Evolutionary conservation across 1,284 basidiomycete species (phyloP), one percentile per base, ranked within the genome.

Genomic region (Trametes hirsuta): DNA sequence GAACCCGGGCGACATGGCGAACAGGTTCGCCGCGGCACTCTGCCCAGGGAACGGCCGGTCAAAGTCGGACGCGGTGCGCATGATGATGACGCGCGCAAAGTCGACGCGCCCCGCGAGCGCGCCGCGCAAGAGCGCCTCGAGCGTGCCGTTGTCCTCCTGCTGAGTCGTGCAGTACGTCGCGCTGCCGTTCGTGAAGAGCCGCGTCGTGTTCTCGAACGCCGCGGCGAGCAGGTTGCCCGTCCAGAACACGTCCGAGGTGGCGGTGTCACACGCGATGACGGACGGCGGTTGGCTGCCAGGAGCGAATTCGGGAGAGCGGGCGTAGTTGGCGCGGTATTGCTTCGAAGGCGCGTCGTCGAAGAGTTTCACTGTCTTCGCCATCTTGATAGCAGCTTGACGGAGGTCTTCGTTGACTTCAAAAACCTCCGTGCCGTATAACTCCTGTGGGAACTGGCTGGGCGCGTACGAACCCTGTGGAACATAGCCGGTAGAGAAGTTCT

Each of bases 101-200:
- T 83, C 81, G 59, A 79, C 69, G 34, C 72, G 67, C 1, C 74
- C 72, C 22, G 75, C 73, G 46, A 74, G 67, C 50, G 75, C 71
- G 2, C 74, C 77, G 30, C 81, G 76, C 25, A 82, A 63, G 53
- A 82, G 74, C 1, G 75, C 74, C 54, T 78, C 79, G 36, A 82
- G 76, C 24, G 74, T 75, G 15, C 77, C 80, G 63, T 81, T 82
- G 70, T 83, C 82, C 67, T 84, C 82, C 65, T 83, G 79, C 10
- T 79, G 78, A 6, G 79, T 79, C 18, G 77, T 73, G 57, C 76
- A 77, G 69, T 81, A 82, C 39, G 65, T 65, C n/a, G 67, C 78
- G 2, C 68, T 66, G 22, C 74, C 74, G 51, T 77, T 76, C 15
- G 78, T 80, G 65, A 77, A 76, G 30, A 78, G 61, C 36, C 53